Evolutionary conservation across 139 green algal species (phyloP).

Genomic region (Closterium sp.): DNA sequence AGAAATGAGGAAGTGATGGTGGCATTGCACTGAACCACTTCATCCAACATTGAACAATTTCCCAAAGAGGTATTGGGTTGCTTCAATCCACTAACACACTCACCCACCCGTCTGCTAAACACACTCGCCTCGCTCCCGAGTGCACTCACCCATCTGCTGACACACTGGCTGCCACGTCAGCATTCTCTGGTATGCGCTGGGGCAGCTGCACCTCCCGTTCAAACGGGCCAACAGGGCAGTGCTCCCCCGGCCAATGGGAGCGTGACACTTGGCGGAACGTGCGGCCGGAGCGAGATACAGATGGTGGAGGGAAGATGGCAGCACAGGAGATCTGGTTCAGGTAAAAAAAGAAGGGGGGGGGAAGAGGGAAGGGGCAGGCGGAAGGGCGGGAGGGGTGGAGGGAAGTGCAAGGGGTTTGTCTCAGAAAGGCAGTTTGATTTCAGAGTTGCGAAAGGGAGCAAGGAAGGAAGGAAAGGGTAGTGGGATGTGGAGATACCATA

Average conservation of each 20-base stretch:
- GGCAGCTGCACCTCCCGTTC: conserved; percentile 13
- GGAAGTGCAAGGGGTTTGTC: too few species aligned
- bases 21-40: neutral
- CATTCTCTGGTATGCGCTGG: conserved; percentile 20
- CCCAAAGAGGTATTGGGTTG: too few species aligned
- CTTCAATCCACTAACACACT: too few species aligned
- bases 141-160: neutral
- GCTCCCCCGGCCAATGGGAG: neutral
- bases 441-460: too few species aligned
- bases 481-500: too few species aligned
- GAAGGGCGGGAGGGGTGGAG: too few species aligned
- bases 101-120: too few species aligned
- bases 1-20: neutral
- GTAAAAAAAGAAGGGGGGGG: neutral
- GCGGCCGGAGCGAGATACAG: neutral
- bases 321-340: neutral
- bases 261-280: conserved; percentile 1
- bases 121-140: too few species aligned
- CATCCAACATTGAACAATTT: neutral
- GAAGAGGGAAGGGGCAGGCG: neutral
- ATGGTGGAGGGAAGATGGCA: neutral
- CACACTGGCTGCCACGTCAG: neutral
- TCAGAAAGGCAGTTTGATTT: too few species aligned
- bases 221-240: conserved; percentile 12
- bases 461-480: too few species aligned